Evolutionary conservation across 2,329 filamentous ascomycete species (phyloP).

Genomic region (Claviceps sp.): DNA sequence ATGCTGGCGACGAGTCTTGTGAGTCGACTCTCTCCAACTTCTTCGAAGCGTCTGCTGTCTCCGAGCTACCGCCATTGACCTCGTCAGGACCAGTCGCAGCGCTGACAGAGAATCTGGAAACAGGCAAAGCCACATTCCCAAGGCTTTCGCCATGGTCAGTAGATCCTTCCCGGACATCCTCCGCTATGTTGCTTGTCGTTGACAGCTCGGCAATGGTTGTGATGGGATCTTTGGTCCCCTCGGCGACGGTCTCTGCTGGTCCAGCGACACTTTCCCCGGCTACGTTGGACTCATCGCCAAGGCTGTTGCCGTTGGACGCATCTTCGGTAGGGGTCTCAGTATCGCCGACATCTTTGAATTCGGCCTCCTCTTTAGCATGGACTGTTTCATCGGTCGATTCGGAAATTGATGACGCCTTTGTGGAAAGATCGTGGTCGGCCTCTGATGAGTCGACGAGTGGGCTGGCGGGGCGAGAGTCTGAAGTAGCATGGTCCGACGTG

Average conservation of each 20-base stretch:
- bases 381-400: slow-evolving; percentile 50
- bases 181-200: background rate
- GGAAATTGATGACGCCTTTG: slow-evolving; percentile 50
- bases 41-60: background rate
- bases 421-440: slow-evolving; percentile 46
- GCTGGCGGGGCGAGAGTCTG: slow-evolving; percentile 45
- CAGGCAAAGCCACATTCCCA: slow-evolving; percentile 6
- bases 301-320: background rate
- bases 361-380: slow-evolving; percentile 20
- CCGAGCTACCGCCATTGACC: background rate
- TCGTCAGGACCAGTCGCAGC: slow-evolving; percentile 8
- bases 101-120: slow-evolving; percentile 10
- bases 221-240: background rate
- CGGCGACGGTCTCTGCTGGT: background rate
- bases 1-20: slow-evolving; percentile 5
- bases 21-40: slow-evolving; percentile 4
- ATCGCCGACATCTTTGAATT: slow-evolving; percentile 6
- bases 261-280: background rate
- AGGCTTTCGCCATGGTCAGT: slow-evolving; percentile 6
- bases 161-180: background rate
- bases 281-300: background rate
- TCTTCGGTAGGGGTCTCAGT: background rate
- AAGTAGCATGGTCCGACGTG: slow-evolving; percentile 32
- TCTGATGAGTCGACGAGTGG: slow-evolving; percentile 41
- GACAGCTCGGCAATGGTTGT: background rate